Percentiles rank a stretch among this genome's conserved stretches.
Conservation (phyloP, 495 filamentous ascomycete species). For the Tetracladium setigerum region DNA sequence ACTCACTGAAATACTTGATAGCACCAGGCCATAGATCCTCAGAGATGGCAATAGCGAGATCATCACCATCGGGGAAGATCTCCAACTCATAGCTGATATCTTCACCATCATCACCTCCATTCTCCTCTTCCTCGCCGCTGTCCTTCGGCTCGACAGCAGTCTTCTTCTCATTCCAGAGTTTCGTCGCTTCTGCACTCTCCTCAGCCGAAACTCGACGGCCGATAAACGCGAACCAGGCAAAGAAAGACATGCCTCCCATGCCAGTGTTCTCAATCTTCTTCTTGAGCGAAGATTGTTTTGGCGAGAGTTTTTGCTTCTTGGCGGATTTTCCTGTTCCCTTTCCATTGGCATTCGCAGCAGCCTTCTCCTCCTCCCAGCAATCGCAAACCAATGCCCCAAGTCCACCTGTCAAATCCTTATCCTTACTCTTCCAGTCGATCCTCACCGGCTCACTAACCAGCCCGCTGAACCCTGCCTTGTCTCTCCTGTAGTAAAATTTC, state of each 20-base stretch:
- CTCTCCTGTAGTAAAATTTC: slow-evolving; percentile 75
- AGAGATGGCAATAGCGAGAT: slow-evolving; percentile 67
- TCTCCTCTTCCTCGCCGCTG: slow-evolving; percentile 36
- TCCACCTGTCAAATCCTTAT: slow-evolving; percentile 74
- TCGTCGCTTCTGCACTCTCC: slow-evolving; percentile 51
- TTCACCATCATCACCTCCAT: slow-evolving; percentile 45
- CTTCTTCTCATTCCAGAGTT: slow-evolving; percentile 51
- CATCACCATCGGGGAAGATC: slow-evolving; percentile 74
- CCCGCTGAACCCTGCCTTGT: slow-evolving; percentile 57
- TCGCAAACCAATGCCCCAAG: slow-evolving; percentile 62
- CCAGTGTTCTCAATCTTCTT: slow-evolving; percentile 47
- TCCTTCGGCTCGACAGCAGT: slow-evolving; percentile 33
- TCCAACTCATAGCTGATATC: slow-evolving; percentile 52
- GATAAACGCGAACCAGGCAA: slow-evolving; percentile 76
- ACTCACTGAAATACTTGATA: slow-evolving; percentile 84
- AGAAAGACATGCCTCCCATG: slow-evolving; percentile 65
- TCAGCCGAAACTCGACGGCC: slow-evolving; percentile 59
- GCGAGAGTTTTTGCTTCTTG: slow-evolving; percentile 20
- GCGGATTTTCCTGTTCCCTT: slow-evolving; percentile 13
- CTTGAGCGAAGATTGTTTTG: slow-evolving; percentile 44
- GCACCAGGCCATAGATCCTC: slow-evolving; percentile 86
- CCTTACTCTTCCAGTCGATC: slow-evolving; percentile 75
- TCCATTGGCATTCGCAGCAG: slow-evolving; percentile 27
- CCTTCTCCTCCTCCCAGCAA: slow-evolving; percentile 55
- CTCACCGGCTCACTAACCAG: slow-evolving; percentile 78